Percentiles rank a stretch among this genome's conserved stretches.
Conservation (phyloP, 2,329 filamentous ascomycete species). For the Ophiognomonia clavigignenti-juglandacearum region DNA sequence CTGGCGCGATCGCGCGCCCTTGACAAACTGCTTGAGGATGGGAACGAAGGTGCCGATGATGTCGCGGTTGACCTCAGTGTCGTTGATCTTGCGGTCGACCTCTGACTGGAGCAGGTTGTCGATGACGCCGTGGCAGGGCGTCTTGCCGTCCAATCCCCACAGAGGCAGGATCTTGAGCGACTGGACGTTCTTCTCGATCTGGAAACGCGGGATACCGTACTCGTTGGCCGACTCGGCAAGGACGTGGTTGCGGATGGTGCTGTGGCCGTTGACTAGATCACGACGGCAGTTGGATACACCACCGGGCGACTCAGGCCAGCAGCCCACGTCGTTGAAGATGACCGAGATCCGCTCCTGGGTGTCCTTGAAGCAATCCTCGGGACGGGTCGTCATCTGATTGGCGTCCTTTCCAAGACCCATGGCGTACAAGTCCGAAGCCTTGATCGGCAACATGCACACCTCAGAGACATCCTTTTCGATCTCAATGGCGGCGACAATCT, state of each 20-base stretch:
- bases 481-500: conserved; percentile 32
- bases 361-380: conserved; percentile 38
- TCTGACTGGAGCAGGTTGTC: conserved; percentile 47
- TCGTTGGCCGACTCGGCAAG: conserved; percentile 51
- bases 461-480: conserved; percentile 33
- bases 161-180: conserved; percentile 49
- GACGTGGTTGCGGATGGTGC: conserved; percentile 50
- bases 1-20: conserved; percentile 40
- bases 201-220: conserved; percentile 49
- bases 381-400: conserved; percentile 32
- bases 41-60: conserved; percentile 51
- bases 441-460: conserved; percentile 33
- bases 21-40: conserved; percentile 43
- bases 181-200: conserved; percentile 50
- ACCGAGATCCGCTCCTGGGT: conserved; percentile 44
- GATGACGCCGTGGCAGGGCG: conserved; percentile 48
- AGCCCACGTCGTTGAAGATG: conserved; percentile 47
- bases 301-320: conserved; percentile 49
- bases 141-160: conserved; percentile 49
- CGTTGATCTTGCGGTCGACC: conserved; percentile 39
- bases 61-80: conserved; percentile 35
- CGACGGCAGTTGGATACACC: conserved; percentile 51
- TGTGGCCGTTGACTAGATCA: conserved; percentile 49
- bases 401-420: conserved; percentile 38
- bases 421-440: conserved; percentile 33